These are phyloP conservation scores for Graphilbum sp. DNA, from an alignment of 2,329 filamentous ascomycete genomes.

Conservation along the genomic window DNA sequence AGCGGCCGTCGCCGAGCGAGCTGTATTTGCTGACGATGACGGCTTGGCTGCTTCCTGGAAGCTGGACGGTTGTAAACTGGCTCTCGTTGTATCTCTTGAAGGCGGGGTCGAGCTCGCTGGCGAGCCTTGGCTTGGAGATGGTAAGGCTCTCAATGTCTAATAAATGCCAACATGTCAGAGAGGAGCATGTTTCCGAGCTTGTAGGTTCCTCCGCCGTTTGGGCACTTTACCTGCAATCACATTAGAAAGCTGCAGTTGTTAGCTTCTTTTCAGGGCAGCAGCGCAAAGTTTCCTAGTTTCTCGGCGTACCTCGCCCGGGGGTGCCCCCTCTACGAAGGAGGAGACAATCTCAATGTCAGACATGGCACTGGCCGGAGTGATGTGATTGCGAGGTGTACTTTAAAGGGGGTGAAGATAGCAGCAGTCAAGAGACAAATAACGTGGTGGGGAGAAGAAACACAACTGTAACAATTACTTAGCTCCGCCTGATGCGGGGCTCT, in stretches of 20 bases:
- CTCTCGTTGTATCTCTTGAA: slow-evolving; percentile 95
- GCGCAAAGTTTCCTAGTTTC: background rate
- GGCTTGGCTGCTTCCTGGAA: slow-evolving; percentile 68
- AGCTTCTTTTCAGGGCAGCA: background rate
- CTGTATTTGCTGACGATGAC: slow-evolving; percentile 83
- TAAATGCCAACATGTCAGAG: slow-evolving; percentile 4
- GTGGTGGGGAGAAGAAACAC: too few relatives aligned
- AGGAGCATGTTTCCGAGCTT: too few relatives aligned
- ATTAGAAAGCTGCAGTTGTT: slow-evolving; percentile 3
- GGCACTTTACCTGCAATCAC: slow-evolving; percentile 44
- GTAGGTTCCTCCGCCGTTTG: too few relatives aligned
- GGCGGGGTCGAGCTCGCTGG: slow-evolving; percentile 61
- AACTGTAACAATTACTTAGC: too few relatives aligned
- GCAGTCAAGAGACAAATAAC: too few relatives aligned
- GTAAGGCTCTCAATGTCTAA: slow-evolving; percentile 83
- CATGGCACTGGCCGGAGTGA: too few relatives aligned
- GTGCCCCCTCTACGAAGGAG: slow-evolving; percentile 84
- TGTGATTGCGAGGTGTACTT: too few relatives aligned
- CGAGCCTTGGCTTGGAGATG: slow-evolving; percentile 47
- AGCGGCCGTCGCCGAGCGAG: slow-evolving; percentile 61
- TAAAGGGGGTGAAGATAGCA: too few relatives aligned
- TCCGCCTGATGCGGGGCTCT: too few relatives aligned
- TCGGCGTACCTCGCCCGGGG: slow-evolving; percentile 78
- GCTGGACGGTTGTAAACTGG: slow-evolving; percentile 76
- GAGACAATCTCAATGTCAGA: slow-evolving; percentile 44